phyloP scores from a whole-genome alignment of 2,329 filamentous ascomycete species.

The Colletotrichum incanum region DNA sequence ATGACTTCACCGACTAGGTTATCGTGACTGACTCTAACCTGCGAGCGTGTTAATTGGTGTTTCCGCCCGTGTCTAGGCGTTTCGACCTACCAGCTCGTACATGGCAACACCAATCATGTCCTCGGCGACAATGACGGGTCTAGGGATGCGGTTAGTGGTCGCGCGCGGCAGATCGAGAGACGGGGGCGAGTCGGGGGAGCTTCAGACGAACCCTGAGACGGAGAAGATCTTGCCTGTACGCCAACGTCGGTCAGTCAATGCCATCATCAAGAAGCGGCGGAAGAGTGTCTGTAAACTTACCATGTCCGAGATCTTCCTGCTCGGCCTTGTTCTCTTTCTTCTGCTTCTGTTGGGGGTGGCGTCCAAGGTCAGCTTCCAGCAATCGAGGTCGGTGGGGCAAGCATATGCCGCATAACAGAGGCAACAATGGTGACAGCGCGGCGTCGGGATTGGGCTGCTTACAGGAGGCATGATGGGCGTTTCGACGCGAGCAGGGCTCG shows the following conservation, averaged over 20 bases:
- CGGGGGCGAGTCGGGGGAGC: conserved; percentile 38
- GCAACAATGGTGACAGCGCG: conserved; percentile 39
- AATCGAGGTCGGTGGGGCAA: conserved; percentile 36
- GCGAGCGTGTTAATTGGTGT: conserved; percentile 35
- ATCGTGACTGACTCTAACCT: conserved; percentile 95
- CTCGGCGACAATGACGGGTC: conserved; percentile 96
- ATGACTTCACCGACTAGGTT: conserved; percentile 97
- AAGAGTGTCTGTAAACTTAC: conserved; percentile 49
- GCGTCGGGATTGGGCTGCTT: conserved; percentile 55
- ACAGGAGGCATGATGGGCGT: conserved; percentile 70
- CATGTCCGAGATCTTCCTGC: conserved; percentile 57
- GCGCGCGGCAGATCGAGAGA: conserved; percentile 20
- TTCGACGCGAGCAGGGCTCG: conserved; percentile 46
- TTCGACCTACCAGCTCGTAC: conserved; percentile 89
- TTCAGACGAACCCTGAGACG: conserved; percentile 71
- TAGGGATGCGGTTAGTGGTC: conserved; percentile 51
- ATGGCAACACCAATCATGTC: conserved; percentile 99
- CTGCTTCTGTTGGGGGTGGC: conserved; percentile 44
- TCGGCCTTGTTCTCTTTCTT: conserved; percentile 54
- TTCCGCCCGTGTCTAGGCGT: background rate
- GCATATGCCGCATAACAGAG: conserved; percentile 37
- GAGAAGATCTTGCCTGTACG: conserved; percentile 73
- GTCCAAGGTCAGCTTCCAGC: conserved; percentile 37
- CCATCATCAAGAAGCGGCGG: background rate
- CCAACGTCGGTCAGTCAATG: conserved; percentile 33